Conservation (phyloP, 805 yeast species). For the Yamadazyma ubonensis region DNA sequence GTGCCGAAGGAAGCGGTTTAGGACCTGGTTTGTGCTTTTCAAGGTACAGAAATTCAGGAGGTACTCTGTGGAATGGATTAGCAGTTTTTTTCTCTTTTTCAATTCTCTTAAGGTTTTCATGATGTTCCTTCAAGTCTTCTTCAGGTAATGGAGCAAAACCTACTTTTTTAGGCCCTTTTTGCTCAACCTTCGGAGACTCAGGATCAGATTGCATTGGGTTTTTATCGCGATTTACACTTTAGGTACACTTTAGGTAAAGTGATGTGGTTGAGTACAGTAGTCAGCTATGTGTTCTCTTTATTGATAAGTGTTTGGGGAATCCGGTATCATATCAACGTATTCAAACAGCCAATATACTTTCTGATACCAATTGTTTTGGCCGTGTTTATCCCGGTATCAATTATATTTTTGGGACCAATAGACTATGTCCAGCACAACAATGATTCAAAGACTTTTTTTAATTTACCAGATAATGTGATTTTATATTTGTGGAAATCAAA, state of each 20-base stretch:
- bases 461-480: conserved; percentile 45
- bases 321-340: conserved; percentile 35
- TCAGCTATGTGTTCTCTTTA: conserved; percentile 31
- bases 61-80: conserved; percentile 39
- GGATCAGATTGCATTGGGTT: no score
- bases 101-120: conserved; percentile 24
- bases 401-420: conserved; percentile 69
- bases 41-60: conserved; percentile 41
- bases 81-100: conserved; percentile 26
- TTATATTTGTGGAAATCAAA: conserved; percentile 68
- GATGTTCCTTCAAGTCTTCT: conserved; percentile 37
- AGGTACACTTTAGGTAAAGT: no score
- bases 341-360: conserved; percentile 39
- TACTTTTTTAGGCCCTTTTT: conserved; percentile 23
- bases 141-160: conserved; percentile 40
- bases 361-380: conserved; percentile 53
- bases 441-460: conserved; percentile 41
- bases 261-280: conserved; percentile 28
- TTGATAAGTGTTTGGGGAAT: conserved; percentile 25
- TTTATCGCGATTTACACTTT: no score
- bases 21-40: conserved; percentile 20
- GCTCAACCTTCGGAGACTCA: no score
- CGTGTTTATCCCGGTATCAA: conserved; percentile 72
- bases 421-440: conserved; percentile 62
- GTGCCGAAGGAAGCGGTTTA: conserved; percentile 10